A percentile compares a stretch with the other conserved stretches of the same genome.
phyloP scores from a whole-genome alignment of 768 basidiomycete species.

The Brasilioporus rufonigricans region DNA sequence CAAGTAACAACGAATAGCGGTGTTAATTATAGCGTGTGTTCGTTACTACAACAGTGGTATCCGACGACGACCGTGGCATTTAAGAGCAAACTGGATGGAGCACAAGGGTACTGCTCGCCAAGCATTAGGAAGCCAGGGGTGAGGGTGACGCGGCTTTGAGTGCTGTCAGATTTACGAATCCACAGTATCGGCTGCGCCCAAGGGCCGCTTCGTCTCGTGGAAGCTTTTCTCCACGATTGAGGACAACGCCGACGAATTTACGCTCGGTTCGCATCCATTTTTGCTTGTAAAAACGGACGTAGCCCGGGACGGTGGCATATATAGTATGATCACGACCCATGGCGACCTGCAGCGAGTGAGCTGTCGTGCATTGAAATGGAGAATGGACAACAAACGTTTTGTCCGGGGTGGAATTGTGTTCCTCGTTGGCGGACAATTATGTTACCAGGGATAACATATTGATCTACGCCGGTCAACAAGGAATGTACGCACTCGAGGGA shows the following conservation, averaged over 20 bases:
- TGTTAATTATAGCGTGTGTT: constrained; percentile 16
- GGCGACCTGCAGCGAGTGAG: constrained; percentile 57
- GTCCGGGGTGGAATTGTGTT: constrained; percentile 88
- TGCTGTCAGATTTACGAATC: constrained; percentile 62
- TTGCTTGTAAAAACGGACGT: constrained; percentile 90
- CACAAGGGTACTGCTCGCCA: neutral
- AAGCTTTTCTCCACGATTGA: constrained; percentile 77
- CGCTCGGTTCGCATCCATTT: constrained; percentile 72
- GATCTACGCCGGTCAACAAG: constrained; percentile 51
- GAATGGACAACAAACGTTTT: constrained; percentile 62
- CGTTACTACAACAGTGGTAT: constrained; percentile 19
- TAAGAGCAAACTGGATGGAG: neutral
- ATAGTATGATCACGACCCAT: constrained; percentile 95
- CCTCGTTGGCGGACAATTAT: constrained; percentile 96
- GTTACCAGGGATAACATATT: constrained; percentile 90
- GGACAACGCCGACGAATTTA: constrained; percentile 81
- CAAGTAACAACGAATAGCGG: neutral
- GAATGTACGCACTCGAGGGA: neutral
- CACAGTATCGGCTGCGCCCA: constrained; percentile 87
- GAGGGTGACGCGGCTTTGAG: constrained; percentile 16
- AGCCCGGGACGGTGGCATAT: constrained; percentile 86
- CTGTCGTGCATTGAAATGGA: neutral
- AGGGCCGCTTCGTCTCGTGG: constrained; percentile 71
- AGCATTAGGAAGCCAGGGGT: constrained; percentile 6
- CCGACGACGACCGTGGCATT: neutral